phyloP scores from a whole-genome alignment of 169 alveolate genomes.

The Eimeria sp. region DNA sequence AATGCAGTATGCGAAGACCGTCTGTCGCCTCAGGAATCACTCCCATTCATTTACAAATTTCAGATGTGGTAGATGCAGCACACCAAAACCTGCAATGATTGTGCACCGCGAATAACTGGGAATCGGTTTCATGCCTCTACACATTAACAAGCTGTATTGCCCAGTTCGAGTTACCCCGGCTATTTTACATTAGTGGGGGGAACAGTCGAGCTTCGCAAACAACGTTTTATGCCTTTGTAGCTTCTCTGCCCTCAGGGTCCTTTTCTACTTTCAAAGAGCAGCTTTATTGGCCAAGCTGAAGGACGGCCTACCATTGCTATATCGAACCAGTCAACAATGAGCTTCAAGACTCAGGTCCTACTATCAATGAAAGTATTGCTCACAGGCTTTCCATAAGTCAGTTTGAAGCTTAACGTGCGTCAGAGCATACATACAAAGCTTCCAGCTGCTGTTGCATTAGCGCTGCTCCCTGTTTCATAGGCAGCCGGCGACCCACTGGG shows the following conservation, averaged over 20 bases:
- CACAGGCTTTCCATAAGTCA: conserved; percentile 12
- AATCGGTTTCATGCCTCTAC: neutral
- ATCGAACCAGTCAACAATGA: neutral
- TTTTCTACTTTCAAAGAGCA: neutral
- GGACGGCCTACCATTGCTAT: neutral
- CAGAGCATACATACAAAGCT: neutral
- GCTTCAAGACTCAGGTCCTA: neutral
- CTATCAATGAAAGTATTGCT: neutral
- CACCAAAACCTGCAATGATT: neutral
- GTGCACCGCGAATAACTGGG: neutral
- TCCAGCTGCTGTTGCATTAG: neutral
- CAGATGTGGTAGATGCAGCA: neutral
- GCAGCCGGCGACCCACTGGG: neutral
- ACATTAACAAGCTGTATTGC: neutral
- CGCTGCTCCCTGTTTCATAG: neutral
- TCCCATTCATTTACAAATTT: neutral
- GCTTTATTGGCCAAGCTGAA: neutral
- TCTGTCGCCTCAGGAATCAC: neutral
- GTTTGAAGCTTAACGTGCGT: neutral
- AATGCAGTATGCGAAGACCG: neutral
- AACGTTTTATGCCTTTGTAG: neutral
- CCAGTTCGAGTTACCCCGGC: neutral
- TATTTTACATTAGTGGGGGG: too few relatives aligned
- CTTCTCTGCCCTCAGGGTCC: neutral
- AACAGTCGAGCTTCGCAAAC: neutral